Percentiles rank a stretch among this genome's conserved stretches.
Evolutionary conservation across 768 basidiomycete genomes (phyloP).

Genomic region (Termitomyces sp.): DNA sequence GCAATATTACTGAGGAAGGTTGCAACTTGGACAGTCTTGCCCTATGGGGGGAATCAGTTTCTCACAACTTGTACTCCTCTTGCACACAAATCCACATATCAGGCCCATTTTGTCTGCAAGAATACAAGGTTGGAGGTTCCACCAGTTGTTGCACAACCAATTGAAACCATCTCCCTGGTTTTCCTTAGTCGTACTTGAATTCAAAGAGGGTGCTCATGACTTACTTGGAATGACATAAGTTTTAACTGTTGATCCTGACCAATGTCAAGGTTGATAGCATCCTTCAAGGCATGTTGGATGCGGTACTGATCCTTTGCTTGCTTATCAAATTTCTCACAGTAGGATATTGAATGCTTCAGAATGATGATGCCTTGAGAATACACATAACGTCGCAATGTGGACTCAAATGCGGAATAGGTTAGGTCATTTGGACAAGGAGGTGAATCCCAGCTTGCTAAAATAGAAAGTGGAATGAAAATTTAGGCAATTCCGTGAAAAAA

Average conservation of each 20-base stretch:
- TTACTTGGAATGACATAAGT: conserved; percentile 87
- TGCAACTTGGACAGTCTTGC: conserved; percentile 91
- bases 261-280: conserved; percentile 58
- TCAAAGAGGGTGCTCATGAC: conserved; percentile 18
- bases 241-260: conserved; percentile 62
- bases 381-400: conserved; percentile 68
- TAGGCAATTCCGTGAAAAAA: background rate
- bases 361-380: conserved; percentile 60
- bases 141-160: conserved; percentile 88
- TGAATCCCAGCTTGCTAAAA: conserved; percentile 87
- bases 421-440: conserved; percentile 64
- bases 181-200: background rate
- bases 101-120: conserved; percentile 98
- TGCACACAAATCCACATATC: conserved; percentile 36
- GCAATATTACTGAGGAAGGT: conserved; percentile 75
- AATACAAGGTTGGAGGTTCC: conserved; percentile 79
- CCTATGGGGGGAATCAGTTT: conserved; percentile 37
- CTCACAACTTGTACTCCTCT: background rate
- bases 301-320: conserved; percentile 59
- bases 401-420: conserved; percentile 61
- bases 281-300: conserved; percentile 41
- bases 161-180: conserved; percentile 76
- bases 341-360: conserved; percentile 42
- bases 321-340: conserved; percentile 44
- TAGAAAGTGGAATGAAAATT: conserved; percentile 2